Evolutionary conservation across 495 filamentous ascomycete genomes (phyloP), one percentile per base, ranked within the genome.

Genomic region (Penicillium lividum): DNA sequence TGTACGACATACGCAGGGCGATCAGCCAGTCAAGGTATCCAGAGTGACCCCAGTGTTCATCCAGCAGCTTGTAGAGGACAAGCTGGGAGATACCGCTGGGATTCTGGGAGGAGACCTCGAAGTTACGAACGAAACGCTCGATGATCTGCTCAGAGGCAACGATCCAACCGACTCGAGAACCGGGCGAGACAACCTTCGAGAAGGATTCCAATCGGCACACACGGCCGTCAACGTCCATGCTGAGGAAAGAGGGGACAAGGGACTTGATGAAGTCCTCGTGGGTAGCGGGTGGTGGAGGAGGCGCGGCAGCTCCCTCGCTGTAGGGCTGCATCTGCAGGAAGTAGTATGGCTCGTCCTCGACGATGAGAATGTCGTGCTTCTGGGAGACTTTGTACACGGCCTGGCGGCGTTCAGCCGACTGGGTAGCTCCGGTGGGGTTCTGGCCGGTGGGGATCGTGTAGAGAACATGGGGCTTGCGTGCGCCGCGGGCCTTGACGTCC

Each of bases 281-380:
- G 13, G 73, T 82, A 8, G 75, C 63, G 3, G 85, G 84, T 0
- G 82, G 78, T 18, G 84, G 81, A 3, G 74, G 71, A 4, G 83
- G 74, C 4, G 77, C 70, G 18, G 73, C 70, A 51, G 80, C 72
- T 30, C 77, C 68, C 27, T 84, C 83, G 13, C 79, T 79, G 73
- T 93, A 94, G 1, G 90, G 86, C 68, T 90, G 85, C 92, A 98
- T 97, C 76, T 98, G 94, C 51, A 98, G 80, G 78, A 93, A 98
- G 75, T 97, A 98, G 73, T 97, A 97, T n/a, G 93, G 93, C 68
- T 98, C 93, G 69, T 98, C 93, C 74, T 98, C 93, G 59, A 98
- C 66, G 70, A 98, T 93, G 72, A 84, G 88, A 46, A 97, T 54
- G 67, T 96, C 91, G 68, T 96, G 89, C 73, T 90, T 89, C 69